A percentile compares a stretch with the other conserved stretches of the same genome.
Evolutionary conservation across 2,329 filamentous ascomycete species (phyloP).

Genomic region (Pseudogymnoascus sp.): DNA sequence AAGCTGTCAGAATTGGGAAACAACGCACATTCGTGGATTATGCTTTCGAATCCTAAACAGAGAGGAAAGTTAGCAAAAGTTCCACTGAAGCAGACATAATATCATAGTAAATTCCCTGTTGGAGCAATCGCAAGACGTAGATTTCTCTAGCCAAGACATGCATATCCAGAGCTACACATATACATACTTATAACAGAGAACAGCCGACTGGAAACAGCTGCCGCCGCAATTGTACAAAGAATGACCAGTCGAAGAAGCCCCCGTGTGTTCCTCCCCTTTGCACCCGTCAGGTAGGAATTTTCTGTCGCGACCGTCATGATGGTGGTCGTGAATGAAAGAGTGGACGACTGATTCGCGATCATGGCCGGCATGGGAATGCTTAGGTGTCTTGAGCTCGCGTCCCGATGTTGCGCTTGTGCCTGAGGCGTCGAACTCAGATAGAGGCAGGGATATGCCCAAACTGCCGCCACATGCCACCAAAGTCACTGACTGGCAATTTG

Average conservation of each 20-base stretch:
- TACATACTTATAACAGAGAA: conserved; percentile 95
- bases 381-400: conserved; percentile 27
- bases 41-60: conserved; percentile 83
- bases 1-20: conserved; percentile 8
- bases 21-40: conserved; percentile 95
- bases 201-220: conserved; percentile 84
- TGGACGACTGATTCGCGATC: conserved; percentile 11
- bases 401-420: conserved; percentile 2
- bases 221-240: conserved; percentile 81
- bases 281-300: conserved; percentile 61
- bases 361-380: conserved; percentile 18
- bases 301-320: conserved; percentile 35
- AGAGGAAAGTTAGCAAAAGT: conserved; percentile 20
- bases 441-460: conserved; percentile 20
- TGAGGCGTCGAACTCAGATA: conserved; percentile 21
- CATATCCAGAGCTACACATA: conserved; percentile 14
- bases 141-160: conserved; percentile 7
- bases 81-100: conserved; percentile 1
- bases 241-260: conserved; percentile 85
- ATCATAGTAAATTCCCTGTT: not conserved
- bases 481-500: not conserved
- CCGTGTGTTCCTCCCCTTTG: conserved; percentile 73
- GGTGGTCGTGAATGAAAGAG: conserved; percentile 23
- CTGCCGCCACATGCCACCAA: not conserved
- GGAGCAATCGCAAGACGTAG: not conserved